Base-by-base conservation (phyloP, 2,329 filamentous ascomycete species). In the Cephalotrichum gorgonifer region DNA sequence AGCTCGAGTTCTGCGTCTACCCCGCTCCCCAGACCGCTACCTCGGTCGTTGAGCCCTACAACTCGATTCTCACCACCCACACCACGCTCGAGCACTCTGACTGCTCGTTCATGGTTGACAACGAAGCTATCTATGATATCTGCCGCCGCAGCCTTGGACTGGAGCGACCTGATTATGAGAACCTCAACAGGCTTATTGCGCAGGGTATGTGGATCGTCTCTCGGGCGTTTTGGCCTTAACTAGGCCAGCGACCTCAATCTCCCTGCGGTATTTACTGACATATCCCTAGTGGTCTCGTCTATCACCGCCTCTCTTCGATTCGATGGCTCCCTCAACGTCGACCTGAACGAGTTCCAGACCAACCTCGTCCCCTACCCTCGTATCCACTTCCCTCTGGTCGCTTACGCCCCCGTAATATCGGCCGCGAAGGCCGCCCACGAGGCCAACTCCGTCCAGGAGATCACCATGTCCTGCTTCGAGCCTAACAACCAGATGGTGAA, bases 401-500 rank as follows among this genome's bases (percentile, higher is more conserved):
- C 90, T 57, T 98, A 97, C 68, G 80, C 93, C 42, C 91, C 91
- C 54, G 87, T 98, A 64, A 83, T 97, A 70, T 96, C 90, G 54
- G 86, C 89, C 55, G 86, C 88, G 69, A 96, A 96, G 83, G 88
- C 90, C 60, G 86, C 88, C 52, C 91, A 98, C 77, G 91, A 98
- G 79, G 84, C 90, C 78, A 95, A 96, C 83, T 93, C 88, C 26
- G 91, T 97, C 57, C 86, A 89, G 73, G 93, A 97, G 78, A 96
- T 97, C 77, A 94, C 88, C 71, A 94, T 91, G 83, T 88, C 88
- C 58, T 97, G 91, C 85, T 98, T 98, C 76, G 91, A 98, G 82
- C 89, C 91, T 61, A 87, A 96, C 83, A 96, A 95, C 83, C 91
- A 98, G 85, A 98, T 98, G 91, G 91, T 98, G 69, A 95, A 95